These are phyloP conservation scores for Solanum acaule DNA, from an alignment of 257 asterid genomes.

Conservation along the genomic window DNA sequence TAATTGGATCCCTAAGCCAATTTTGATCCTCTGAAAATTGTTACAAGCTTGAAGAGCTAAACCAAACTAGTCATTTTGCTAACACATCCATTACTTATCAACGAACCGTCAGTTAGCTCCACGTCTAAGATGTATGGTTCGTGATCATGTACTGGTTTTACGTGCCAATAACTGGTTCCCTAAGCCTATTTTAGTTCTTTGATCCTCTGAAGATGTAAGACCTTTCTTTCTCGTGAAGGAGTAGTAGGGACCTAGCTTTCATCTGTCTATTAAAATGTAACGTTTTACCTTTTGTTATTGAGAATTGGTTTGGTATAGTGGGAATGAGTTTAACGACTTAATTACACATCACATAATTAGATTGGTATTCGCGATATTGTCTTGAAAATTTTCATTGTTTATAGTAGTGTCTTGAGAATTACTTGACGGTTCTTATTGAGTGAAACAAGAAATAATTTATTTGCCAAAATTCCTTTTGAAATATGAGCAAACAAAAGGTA, in stretches of 20 bases:
- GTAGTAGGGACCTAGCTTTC: no score
- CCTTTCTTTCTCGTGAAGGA: no score
- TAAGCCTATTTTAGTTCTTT: constrained; percentile 9
- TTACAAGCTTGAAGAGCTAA: no score
- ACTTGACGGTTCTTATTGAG: neutral
- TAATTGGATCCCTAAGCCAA: no score
- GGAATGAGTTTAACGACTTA: no score
- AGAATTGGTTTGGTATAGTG: neutral
- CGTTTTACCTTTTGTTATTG: neutral
- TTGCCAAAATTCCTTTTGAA: neutral
- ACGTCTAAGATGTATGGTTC: constrained; percentile 72
- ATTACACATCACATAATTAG: no score
- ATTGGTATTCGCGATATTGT: no score
- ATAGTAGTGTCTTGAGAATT: neutral
- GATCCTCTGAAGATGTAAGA: no score
- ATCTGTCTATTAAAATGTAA: no score
- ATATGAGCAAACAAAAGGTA: neutral
- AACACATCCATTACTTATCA: no score
- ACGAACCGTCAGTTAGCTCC: constrained; percentile 27
- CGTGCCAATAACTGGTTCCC: constrained; percentile 78
- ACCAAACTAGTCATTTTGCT: no score
- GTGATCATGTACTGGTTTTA: constrained; percentile 63
- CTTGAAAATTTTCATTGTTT: neutral
- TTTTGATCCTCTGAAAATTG: no score
- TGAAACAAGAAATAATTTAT: neutral